phyloP scores from a whole-genome alignment of 441 rosid genomes.

The Melastoma candidum region DNA sequence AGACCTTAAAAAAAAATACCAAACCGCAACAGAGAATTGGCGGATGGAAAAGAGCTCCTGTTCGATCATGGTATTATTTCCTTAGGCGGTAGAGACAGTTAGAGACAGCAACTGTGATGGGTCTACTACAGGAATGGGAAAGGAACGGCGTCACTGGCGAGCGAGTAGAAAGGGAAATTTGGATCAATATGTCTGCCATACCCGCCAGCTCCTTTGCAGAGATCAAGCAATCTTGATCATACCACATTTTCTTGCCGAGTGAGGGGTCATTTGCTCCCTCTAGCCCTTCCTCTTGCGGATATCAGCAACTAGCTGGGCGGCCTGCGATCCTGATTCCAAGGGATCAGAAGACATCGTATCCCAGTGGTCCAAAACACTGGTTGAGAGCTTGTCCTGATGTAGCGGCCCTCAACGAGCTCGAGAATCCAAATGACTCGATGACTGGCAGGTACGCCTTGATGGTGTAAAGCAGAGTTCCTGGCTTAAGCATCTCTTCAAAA shows the following conservation, averaged over 20 bases:
- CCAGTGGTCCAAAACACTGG: conserved; percentile 29
- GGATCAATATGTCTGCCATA: conserved; percentile 40
- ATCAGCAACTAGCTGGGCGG: conserved; percentile 23
- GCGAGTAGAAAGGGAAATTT: conserved; percentile 52
- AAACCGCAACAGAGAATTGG: conserved; percentile 36
- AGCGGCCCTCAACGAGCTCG: conserved; percentile 25
- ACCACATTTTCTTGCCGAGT: conserved; percentile 7
- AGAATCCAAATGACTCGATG: conserved; percentile 33
- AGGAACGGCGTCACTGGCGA: conserved; percentile 43
- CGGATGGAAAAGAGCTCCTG: conserved; percentile 53
- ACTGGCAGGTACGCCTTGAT: too few relatives aligned
- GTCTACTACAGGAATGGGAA: conserved; percentile 64
- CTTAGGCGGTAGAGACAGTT: conserved; percentile 27
- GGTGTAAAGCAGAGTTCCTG: too few relatives aligned
- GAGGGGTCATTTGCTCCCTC: conserved; percentile 39
- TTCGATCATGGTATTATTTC: conserved; percentile 85
- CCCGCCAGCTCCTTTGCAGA: conserved; percentile 32
- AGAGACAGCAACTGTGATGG: conserved; percentile 28
- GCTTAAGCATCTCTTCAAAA: too few relatives aligned
- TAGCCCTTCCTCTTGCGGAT: conserved; percentile 48
- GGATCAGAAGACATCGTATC: conserved; percentile 36
- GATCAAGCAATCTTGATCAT: conserved; percentile 32
- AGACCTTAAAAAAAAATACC: too few relatives aligned
- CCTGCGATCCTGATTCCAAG: conserved; percentile 32
- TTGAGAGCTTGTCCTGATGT: conserved; percentile 29